Conservation (phyloP, 192 early-diverging fungal species). For the Funneliformis mosseae region DNA sequence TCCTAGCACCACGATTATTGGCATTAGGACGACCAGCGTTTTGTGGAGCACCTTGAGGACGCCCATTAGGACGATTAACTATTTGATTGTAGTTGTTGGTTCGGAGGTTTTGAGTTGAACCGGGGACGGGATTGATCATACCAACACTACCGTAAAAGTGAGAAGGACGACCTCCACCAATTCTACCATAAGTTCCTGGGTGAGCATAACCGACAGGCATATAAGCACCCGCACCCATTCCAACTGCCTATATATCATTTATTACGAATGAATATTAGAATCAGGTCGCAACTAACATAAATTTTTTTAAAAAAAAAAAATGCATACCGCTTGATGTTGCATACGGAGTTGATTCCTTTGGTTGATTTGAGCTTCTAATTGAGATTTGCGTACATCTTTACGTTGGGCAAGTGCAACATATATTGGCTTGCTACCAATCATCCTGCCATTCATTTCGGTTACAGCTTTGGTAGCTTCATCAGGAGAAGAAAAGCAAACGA, state of each 20-base stretch:
- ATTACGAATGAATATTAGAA: not conserved
- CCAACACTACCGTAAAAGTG: slow-evolving; percentile 1
- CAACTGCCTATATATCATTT: slow-evolving; percentile 3
- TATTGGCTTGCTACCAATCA: slow-evolving; percentile 93
- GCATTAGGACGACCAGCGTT: slow-evolving; percentile 17
- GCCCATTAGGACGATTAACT: slow-evolving; percentile 16
- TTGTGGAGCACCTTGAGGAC: slow-evolving; percentile 14
- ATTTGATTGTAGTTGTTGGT: slow-evolving; percentile 4
- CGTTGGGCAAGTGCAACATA: slow-evolving; percentile 98
- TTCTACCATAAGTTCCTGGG: slow-evolving; percentile 13
- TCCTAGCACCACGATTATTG: slow-evolving; percentile 22
- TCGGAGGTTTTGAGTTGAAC: not conserved
- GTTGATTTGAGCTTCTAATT: slow-evolving; percentile 94
- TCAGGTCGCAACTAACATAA: not conserved
- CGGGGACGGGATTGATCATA: not conserved
- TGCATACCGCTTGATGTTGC: slow-evolving; percentile 51
- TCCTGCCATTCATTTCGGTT: slow-evolving; percentile 97
- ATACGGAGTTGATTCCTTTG: slow-evolving; percentile 86
- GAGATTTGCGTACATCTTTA: slow-evolving; percentile 93
- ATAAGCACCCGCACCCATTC: slow-evolving; percentile 17
- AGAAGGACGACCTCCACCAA: not conserved
- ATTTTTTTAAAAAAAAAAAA: too few relatives aligned
- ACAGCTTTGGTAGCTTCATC: slow-evolving; percentile 99
- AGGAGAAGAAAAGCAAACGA: slow-evolving; percentile 98
- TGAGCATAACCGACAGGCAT: slow-evolving; percentile 40